A percentile compares a stretch with the other conserved stretches of the same genome.
Conservation (phyloP, 306 rosid genomes). For the Lathyrus sativus region DNA sequence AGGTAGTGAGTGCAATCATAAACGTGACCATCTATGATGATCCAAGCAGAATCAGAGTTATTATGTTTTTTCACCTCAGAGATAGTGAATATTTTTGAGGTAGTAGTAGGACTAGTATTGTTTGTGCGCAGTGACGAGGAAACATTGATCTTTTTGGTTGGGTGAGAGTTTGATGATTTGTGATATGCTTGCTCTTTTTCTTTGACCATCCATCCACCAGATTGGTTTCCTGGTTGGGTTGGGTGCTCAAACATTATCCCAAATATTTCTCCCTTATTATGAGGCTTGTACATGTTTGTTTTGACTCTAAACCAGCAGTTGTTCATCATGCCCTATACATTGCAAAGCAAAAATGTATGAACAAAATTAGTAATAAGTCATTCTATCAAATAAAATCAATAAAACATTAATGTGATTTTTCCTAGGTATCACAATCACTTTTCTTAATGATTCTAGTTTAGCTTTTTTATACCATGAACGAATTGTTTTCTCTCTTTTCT, state of each 20-base stretch:
- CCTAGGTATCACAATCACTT: too few relatives aligned
- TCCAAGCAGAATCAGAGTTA: constrained; percentile 66
- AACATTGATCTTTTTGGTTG: constrained; percentile 53
- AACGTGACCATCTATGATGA: constrained; percentile 67
- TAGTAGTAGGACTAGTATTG: constrained; percentile 29
- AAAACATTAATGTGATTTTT: too few relatives aligned
- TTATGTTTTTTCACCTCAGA: constrained; percentile 65
- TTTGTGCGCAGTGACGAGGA: constrained; percentile 65
- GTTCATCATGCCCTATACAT: constrained; percentile 88
- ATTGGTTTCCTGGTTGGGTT: constrained; percentile 71
- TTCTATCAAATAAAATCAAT: too few relatives aligned
- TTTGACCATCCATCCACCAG: constrained; percentile 91
- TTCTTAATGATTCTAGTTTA: too few relatives aligned
- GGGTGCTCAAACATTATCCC: constrained; percentile 84
- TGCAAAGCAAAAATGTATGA: background rate
- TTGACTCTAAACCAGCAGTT: constrained; percentile 87
- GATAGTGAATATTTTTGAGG: constrained; percentile 48
- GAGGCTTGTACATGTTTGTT: constrained; percentile 60
- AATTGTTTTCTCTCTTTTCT: too few relatives aligned
- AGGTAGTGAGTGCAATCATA: constrained; percentile 78
- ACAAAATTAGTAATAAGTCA: background rate
- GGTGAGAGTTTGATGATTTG: constrained; percentile 41
- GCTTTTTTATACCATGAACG: too few relatives aligned
- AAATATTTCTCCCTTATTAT: constrained; percentile 57
- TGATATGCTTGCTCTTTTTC: constrained; percentile 45